Evolutionary conservation across 495 filamentous ascomycete genomes (phyloP).

Genomic region (Alectoria sarmentosa): DNA sequence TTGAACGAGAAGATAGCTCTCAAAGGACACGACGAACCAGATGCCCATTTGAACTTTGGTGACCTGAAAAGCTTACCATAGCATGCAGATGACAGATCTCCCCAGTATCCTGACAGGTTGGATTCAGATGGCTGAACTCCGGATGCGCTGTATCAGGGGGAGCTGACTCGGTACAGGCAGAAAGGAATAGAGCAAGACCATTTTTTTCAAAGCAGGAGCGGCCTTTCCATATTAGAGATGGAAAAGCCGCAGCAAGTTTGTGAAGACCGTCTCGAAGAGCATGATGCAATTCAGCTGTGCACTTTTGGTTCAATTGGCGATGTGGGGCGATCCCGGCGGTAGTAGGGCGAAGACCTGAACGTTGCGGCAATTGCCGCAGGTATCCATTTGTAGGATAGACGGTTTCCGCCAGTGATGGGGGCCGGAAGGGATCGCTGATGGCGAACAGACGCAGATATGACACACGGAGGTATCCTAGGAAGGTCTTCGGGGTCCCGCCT

Average conservation of each 20-base stretch:
- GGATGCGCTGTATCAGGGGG: slow-evolving; percentile 40
- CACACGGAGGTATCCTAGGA: slow-evolving; percentile 64
- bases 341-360: slow-evolving; percentile 53
- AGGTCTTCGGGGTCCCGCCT: slow-evolving; percentile 70
- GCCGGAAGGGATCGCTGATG: slow-evolving; percentile 33
- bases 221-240: slow-evolving; percentile 48
- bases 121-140: slow-evolving; percentile 38
- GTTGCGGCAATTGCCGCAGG: slow-evolving; percentile 49
- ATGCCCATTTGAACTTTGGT: neutral
- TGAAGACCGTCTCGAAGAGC: slow-evolving; percentile 44
- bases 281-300: slow-evolving; percentile 44
- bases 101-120: slow-evolving; percentile 50
- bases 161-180: slow-evolving; percentile 6
- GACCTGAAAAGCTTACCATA: slow-evolving; percentile 26
- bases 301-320: slow-evolving; percentile 62
- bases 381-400: slow-evolving; percentile 41
- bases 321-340: slow-evolving; percentile 75
- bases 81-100: slow-evolving; percentile 80
- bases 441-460: slow-evolving; percentile 48
- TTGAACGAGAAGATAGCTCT: neutral
- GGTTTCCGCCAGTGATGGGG: slow-evolving; percentile 29
- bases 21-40: neutral
- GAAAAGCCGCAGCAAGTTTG: slow-evolving; percentile 39
- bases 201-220: slow-evolving; percentile 77
- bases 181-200: slow-evolving; percentile 60